These are phyloP conservation scores for Zelopaecilomyces penicillatus DNA, from an alignment of 2,329 filamentous ascomycete genomes.

Conservation along the genomic window DNA sequence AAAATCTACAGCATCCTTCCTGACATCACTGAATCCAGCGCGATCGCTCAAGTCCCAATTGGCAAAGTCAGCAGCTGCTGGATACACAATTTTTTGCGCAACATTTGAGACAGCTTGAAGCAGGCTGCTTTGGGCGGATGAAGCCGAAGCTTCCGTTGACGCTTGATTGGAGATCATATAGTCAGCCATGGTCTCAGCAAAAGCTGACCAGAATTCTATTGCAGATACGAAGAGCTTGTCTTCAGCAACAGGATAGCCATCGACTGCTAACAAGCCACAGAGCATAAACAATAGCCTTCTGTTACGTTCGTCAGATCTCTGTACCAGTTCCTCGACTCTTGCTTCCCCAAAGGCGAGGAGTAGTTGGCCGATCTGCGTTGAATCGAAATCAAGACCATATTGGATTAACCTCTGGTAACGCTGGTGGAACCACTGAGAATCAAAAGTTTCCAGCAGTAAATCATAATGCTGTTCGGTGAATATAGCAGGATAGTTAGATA, in stretches of 20 bases:
- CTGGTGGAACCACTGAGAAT: slow-evolving; percentile 48
- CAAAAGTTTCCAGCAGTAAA: slow-evolving; percentile 50
- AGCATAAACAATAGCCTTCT: slow-evolving; percentile 48
- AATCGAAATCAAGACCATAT: slow-evolving; percentile 56
- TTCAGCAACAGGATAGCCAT: slow-evolving; percentile 61
- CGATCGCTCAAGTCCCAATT: slow-evolving; percentile 64
- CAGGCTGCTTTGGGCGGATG: slow-evolving; percentile 48
- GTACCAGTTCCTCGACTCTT: slow-evolving; percentile 51
- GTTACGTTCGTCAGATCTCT: slow-evolving; percentile 40
- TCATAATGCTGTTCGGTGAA: slow-evolving; percentile 51
- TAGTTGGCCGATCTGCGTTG: slow-evolving; percentile 56
- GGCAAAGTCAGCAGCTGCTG: slow-evolving; percentile 46
- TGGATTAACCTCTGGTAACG: slow-evolving; percentile 47
- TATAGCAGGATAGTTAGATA: slow-evolving; percentile 57
- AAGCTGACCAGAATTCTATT: slow-evolving; percentile 75
- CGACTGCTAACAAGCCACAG: slow-evolving; percentile 56
- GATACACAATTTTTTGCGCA: slow-evolving; percentile 63
- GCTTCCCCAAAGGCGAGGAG: slow-evolving; percentile 63
- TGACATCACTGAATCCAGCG: slow-evolving; percentile 60
- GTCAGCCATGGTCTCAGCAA: slow-evolving; percentile 60
- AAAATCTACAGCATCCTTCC: slow-evolving; percentile 72
- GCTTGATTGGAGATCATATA: slow-evolving; percentile 43
- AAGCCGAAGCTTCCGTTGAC: slow-evolving; percentile 45
- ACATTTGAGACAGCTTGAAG: slow-evolving; percentile 57
- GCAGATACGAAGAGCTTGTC: slow-evolving; percentile 67